Percentiles rank a stretch among this genome's conserved stretches.
Evolutionary conservation across 2,329 filamentous ascomycete species (phyloP).

Genomic region (Neopestalotiopsis clavispora): DNA sequence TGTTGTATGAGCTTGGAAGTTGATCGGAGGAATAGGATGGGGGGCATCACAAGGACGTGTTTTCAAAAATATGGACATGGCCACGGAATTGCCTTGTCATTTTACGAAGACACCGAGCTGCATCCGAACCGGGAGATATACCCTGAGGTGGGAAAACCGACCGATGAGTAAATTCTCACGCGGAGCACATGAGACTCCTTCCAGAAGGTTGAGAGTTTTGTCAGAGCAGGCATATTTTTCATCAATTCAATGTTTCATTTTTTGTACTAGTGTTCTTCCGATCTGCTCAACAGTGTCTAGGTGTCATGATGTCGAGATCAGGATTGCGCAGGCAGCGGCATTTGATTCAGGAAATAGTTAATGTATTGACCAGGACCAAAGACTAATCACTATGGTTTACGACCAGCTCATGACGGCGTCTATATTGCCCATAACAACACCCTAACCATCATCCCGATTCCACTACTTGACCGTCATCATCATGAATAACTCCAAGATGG

Average conservation of each 20-base stretch:
- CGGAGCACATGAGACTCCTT: neutral
- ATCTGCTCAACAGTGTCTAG: too few relatives aligned
- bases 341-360: neutral
- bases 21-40: neutral
- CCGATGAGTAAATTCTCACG: neutral
- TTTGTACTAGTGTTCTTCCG: neutral
- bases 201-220: neutral
- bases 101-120: too few relatives aligned
- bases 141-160: neutral
- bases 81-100: neutral
- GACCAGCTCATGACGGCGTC: neutral
- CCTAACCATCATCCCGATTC: neutral
- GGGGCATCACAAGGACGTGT: neutral
- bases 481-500: neutral
- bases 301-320: too few relatives aligned
- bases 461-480: neutral
- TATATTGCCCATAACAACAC: neutral
- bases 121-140: neutral
- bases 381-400: neutral
- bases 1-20: neutral
- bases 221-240: neutral
- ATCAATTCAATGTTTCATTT: neutral
- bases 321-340: neutral
- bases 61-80: neutral
- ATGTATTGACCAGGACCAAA: neutral